phyloP scores from a whole-genome alignment of 179 eudicot genomes.

The Patellifolia procumbens region DNA sequence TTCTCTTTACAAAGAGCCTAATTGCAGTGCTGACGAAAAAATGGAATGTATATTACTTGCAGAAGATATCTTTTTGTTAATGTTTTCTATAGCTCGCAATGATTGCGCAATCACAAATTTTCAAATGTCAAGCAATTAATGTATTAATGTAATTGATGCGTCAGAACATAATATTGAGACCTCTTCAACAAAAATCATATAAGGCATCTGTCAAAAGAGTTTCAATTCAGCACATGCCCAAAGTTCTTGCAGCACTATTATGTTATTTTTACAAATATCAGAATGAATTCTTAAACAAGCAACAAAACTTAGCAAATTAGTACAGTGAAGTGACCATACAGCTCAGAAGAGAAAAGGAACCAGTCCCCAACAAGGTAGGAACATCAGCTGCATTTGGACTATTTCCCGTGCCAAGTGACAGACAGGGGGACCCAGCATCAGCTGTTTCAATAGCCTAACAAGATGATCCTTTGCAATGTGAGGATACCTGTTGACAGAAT shows the following conservation, averaged over 20 bases:
- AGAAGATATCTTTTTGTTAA: neutral
- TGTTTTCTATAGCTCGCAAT: neutral
- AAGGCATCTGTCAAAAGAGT: neutral
- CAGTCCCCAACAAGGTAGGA: constrained; percentile 89
- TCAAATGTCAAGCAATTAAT: neutral
- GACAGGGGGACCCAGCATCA: constrained; percentile 49
- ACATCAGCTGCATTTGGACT: constrained; percentile 74
- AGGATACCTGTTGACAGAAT: constrained; percentile 60
- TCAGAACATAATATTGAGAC: neutral
- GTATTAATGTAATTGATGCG: neutral
- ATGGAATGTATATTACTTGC: neutral
- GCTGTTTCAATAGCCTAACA: constrained; percentile 89
- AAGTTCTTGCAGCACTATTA: neutral
- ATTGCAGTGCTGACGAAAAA: neutral
- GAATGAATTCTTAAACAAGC: neutral
- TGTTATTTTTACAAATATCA: constrained; percentile 3
- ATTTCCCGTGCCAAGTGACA: constrained; percentile 34
- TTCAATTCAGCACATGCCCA: neutral
- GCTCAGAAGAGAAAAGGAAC: constrained; percentile 78
- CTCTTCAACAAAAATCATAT: neutral
- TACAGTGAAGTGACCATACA: constrained; percentile 50
- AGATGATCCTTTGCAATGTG: constrained; percentile 83
- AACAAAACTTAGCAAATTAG: constrained; percentile 15
- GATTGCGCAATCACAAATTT: neutral
- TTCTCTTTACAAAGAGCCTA: neutral